Evolutionary conservation across 352 stramenopile species (phyloP), one percentile per base, ranked within the genome.

Genomic region (Pythium vanterpoolii): DNA sequence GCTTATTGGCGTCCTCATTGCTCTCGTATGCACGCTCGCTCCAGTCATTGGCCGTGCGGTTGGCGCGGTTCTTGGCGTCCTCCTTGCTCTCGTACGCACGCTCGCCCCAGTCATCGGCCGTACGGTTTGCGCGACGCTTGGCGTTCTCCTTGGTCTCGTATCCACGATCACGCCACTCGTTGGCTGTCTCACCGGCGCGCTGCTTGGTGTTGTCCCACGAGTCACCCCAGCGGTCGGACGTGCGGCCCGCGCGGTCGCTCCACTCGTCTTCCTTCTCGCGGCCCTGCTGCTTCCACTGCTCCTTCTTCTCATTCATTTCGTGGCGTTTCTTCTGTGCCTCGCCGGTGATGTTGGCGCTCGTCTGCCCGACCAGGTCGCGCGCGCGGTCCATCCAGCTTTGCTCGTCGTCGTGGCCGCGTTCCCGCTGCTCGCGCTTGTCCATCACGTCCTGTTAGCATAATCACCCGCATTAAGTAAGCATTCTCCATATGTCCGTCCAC

Each of bases 361-460:
- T 47, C 16, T 52, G 44, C 3, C 42, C 52, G 1, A 45, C 40
- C 11, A 62, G 56, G 36, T 66, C 64, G 4, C 40, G 45, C 38
- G 70, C 55, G 46, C 70, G 68, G 38, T 88, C 80, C 74, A 88
- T 86, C 80, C 80, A 88, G 39, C 61, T 69, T 50, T 72, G 44
- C 23, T 75, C 65, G 6, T 70, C 57, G n/a, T 10, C 21, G n/a
- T 13, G 9, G 1, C 68, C 66, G 39, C 43, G 58, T 42, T 74
- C 66, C 5, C 59, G 47, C 28, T 80, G 38, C 11, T 74, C 67
- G 18, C 72, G 72, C 10, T 65, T 60, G 62, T 68, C 59, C 39
- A 85, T 78, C 18, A 64, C 77, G 30, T 88, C 76, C 73, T 89
- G 44, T 26, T 16, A 16, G 2, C 18, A 1, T 11, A 27, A 6